Evolutionary conservation across 2,329 filamentous ascomycete genomes (phyloP), one percentile per base, ranked within the genome.

Genomic region (Venturia carpophila): DNA sequence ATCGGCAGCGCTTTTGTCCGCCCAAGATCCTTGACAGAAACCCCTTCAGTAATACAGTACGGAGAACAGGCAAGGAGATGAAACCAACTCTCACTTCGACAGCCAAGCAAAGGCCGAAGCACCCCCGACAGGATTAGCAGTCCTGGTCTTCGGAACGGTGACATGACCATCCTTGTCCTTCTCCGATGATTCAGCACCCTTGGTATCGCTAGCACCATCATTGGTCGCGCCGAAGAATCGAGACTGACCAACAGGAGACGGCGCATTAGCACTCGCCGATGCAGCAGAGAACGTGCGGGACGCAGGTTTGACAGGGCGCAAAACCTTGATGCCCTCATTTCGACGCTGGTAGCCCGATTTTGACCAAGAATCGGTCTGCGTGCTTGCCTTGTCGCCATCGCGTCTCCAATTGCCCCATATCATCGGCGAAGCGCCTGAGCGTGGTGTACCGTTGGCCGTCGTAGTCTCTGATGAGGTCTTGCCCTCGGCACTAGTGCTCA

Each of bases 31-130:
- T 34, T 34, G 30, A 34, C 30, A 34, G 30, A n/a, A 47, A 2
- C 11, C 45, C n/a, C 30, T 55, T 55, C 24, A 39, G 27, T 37
- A 24, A 37, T 58, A 58, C 52, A 58, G 52, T 58, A 37, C 21
- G 27, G 10, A 37, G 15, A 37, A 58, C 39, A 37, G 30, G 5
- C 27, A 58, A 37, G 30, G 21, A 34, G 52, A 19, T 15, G 37
- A 19, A 3, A 34, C 11, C 7, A 27, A 58, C 17, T 27, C 27
- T 58, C 52, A 65, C 27, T 65, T 65, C 11, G 64, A 49, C 80
- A 97, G 87, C 92, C 92, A 97, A 15, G 90, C 88, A 78, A 97
- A 97, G 2, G 93, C 93, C 66, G 91, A 94, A 17, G 90, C 93
- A n/a, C 90, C 90, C 10, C 93, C 93, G 21, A 96, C 84, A 0